Conservation (phyloP, 2,329 filamentous ascomycete genomes). For the Rutstroemia sp. region DNA sequence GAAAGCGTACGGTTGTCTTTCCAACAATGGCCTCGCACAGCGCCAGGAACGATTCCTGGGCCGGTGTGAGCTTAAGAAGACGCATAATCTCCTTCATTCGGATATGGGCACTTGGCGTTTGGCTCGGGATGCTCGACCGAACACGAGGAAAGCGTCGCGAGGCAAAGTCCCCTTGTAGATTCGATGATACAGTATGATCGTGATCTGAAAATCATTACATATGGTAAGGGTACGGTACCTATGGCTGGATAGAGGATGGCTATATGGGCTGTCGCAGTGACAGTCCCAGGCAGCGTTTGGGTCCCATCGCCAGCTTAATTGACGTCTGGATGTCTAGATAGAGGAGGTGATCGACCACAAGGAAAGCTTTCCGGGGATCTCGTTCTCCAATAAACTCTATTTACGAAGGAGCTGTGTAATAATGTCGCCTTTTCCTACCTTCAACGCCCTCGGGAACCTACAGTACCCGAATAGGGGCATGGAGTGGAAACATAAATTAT, state of each 20-base stretch:
- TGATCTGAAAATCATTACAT: not conserved
- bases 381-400: not conserved
- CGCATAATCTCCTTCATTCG: not conserved
- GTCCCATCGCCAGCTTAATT: not conserved
- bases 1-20: not conserved
- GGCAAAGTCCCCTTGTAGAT: not conserved
- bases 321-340: not conserved
- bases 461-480: not conserved
- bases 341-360: not conserved
- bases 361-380: not conserved
- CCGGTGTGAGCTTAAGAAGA: not conserved
- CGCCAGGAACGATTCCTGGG: not conserved
- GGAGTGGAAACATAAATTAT: too few species aligned
- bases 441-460: not conserved
- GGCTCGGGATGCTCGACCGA: not conserved
- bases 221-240: not conserved
- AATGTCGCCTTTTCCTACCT: too few species aligned
- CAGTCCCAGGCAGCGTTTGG: not conserved
- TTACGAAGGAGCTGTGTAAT: not conserved
- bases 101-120: not conserved
- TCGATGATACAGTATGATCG: not conserved
- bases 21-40: conserved; percentile 1
- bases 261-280: too few species aligned
- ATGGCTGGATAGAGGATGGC: too few species aligned
- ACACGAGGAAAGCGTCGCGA: not conserved